Evolutionary conservation across 2,329 filamentous ascomycete genomes (phyloP).

Genomic region (Colletotrichum musae): DNA sequence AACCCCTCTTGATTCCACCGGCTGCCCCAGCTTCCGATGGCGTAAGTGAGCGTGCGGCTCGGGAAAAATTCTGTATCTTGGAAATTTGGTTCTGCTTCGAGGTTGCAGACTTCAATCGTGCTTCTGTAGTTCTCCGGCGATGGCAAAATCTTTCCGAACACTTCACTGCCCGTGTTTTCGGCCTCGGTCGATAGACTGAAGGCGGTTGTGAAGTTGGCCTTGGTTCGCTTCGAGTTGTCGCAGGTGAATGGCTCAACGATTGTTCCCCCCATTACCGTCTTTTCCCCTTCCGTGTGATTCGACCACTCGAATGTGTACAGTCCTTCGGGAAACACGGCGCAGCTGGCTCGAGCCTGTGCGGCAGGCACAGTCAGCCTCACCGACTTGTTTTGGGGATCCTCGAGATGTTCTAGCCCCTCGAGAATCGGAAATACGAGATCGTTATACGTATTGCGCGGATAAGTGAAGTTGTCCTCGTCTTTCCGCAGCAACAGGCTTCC

Average conservation of each 20-base stretch:
- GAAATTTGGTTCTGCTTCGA: not conserved
- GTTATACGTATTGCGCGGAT: slow-evolving; percentile 18
- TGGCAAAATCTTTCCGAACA: not conserved
- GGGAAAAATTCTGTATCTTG: slow-evolving; percentile 4
- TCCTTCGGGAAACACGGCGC: slow-evolving; percentile 4
- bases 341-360: not conserved
- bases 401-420: not conserved
- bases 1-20: not conserved
- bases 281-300: slow-evolving; percentile 7
- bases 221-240: not conserved
- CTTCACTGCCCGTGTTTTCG: not conserved
- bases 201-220: not conserved
- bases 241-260: slow-evolving; percentile 8
- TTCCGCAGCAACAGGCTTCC: not conserved
- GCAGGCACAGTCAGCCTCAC: slow-evolving; percentile 13
- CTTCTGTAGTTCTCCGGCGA: slow-evolving; percentile 13
- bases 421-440: slow-evolving; percentile 15
- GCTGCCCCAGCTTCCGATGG: slow-evolving; percentile 5
- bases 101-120: not conserved
- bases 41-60: not conserved
- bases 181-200: not conserved
- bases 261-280: not conserved
- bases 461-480: slow-evolving; percentile 14
- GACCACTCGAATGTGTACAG: not conserved
- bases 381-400: not conserved